Percentiles rank a stretch among this genome's conserved stretches.
Conservation (phyloP, 108 stramenopile species). For the Pseudonitzschia delicatissima region DNA sequence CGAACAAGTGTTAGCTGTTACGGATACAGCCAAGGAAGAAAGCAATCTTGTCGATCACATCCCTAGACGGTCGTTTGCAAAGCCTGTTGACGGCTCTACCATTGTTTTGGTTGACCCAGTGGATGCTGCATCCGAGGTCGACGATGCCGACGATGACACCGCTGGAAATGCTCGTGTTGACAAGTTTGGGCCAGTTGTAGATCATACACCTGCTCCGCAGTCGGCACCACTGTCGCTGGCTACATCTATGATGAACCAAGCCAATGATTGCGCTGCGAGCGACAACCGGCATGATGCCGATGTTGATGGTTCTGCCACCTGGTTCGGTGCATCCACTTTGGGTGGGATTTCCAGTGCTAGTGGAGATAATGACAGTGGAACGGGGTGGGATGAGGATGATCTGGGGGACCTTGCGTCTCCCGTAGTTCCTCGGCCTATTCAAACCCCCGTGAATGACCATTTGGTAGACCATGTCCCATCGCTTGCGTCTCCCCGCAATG, state of each 20-base stretch:
- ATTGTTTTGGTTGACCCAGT: conserved; percentile 22
- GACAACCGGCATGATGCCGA: conserved; percentile 25
- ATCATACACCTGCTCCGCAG: conserved; percentile 36
- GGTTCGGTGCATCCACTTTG: conserved; percentile 34
- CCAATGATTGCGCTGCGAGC: not conserved
- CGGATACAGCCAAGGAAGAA: conserved; percentile 9
- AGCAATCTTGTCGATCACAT: conserved; percentile 27
- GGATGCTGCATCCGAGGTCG: conserved; percentile 24
- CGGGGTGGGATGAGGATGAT: conserved; percentile 36
- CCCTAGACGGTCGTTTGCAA: conserved; percentile 1
- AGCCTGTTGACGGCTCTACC: conserved; percentile 24
- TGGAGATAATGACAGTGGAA: conserved; percentile 7
- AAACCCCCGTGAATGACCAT: not conserved
- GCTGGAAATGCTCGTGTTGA: not conserved
- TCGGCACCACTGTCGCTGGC: not conserved
- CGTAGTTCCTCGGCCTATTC: not conserved
- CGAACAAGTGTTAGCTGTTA: not conserved
- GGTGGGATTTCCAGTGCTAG: conserved; percentile 22
- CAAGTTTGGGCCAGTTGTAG: conserved; percentile 38
- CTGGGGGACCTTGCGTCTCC: conserved; percentile 24
- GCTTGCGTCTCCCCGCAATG: not conserved
- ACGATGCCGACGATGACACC: conserved; percentile 20
- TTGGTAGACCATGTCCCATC: conserved; percentile 36
- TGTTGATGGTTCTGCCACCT: conserved; percentile 20
- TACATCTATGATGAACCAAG: conserved; percentile 21